A percentile compares a stretch with the other conserved stretches of the same genome.
Conservation (phyloP, 768 basidiomycete species). For the Neoboletus brunneissimus region DNA sequence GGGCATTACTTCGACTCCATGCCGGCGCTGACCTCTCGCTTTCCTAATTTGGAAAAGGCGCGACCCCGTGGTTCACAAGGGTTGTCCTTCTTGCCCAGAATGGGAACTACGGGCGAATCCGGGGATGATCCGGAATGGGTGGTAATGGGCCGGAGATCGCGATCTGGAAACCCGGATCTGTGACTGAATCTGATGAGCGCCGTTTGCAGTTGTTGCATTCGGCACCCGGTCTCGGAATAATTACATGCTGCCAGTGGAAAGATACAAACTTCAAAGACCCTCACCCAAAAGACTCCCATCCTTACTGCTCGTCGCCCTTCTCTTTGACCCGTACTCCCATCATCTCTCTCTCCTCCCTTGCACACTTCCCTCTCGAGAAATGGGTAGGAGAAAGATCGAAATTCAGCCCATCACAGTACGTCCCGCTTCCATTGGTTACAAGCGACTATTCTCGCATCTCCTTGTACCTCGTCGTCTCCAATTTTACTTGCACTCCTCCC, state of each 20-base stretch:
- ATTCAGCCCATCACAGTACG: constrained; percentile 77
- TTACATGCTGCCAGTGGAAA: constrained; percentile 35
- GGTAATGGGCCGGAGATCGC: constrained; percentile 5
- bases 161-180: constrained; percentile 28
- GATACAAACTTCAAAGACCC: constrained; percentile 35
- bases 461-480: constrained; percentile 23
- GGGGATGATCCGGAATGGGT: constrained; percentile 27
- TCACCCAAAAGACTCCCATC: constrained; percentile 34
- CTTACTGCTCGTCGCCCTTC: constrained; percentile 18
- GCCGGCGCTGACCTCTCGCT: background rate
- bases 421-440: constrained; percentile 21
- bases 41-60: background rate
- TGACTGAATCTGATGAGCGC: constrained; percentile 33
- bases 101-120: constrained; percentile 17
- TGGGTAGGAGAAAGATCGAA: constrained; percentile 81
- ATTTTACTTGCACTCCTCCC: constrained; percentile 26
- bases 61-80: constrained; percentile 13
- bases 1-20: no score
- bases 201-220: constrained; percentile 36
- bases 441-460: constrained; percentile 22
- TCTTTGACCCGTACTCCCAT: constrained; percentile 21
- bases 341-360: constrained; percentile 7
- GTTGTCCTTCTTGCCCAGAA: background rate
- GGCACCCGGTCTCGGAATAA: constrained; percentile 40
- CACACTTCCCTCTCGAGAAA: constrained; percentile 25